Evolutionary conservation across 305 asterid genomes (phyloP).

Genomic region (Withania somnifera): DNA sequence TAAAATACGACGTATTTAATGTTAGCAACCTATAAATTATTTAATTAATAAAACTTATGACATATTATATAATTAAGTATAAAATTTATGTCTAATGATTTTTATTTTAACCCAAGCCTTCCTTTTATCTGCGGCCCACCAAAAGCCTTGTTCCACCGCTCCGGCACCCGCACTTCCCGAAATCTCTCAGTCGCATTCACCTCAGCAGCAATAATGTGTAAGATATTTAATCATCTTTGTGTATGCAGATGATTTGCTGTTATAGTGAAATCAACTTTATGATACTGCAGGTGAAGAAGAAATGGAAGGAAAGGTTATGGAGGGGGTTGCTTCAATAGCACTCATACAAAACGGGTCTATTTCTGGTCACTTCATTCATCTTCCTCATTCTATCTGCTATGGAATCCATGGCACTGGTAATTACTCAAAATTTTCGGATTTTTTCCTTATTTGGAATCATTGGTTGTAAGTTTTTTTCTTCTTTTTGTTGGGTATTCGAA

Average conservation of each 20-base stretch:
- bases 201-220: not conserved
- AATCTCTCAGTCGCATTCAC: not conserved
- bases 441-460: not conserved
- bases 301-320: conserved; percentile 41
- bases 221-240: not conserved
- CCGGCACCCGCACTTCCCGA: not conserved
- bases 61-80: too few species aligned
- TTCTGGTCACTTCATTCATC: conserved; percentile 92
- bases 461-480: not conserved
- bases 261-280: not conserved
- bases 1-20: too few species aligned
- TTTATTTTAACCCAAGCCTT: too few species aligned
- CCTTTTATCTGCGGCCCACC: not conserved
- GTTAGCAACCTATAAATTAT: too few species aligned
- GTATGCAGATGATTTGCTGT: not conserved
- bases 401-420: conserved; percentile 88
- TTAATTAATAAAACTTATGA: too few species aligned
- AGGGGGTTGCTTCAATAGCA: conserved; percentile 90
- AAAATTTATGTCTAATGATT: too few species aligned
- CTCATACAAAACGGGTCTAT: conserved; percentile 73
- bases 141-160: not conserved
- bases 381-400: conserved; percentile 73
- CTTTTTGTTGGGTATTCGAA: not conserved
- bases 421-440: not conserved
- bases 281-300: conserved; percentile 20